Evolutionary conservation across 768 basidiomycete species (phyloP).

Genomic region (Hygrocybe punicea): DNA sequence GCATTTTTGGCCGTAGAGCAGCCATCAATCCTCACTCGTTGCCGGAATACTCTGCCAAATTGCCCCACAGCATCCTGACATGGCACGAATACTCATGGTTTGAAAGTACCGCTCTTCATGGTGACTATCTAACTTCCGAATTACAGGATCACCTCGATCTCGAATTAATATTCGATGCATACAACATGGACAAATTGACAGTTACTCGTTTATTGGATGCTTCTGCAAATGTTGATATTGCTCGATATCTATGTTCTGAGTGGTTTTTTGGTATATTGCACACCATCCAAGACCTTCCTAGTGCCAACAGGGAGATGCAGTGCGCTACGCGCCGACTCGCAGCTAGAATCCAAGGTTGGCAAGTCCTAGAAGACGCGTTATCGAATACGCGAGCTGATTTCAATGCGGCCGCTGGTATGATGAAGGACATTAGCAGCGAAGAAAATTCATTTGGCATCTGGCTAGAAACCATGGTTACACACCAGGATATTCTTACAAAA

Average conservation of each 20-base stretch:
- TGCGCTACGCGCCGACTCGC: conserved; percentile 47
- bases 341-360: conserved; percentile 56
- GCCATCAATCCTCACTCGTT: conserved; percentile 55
- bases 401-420: conserved; percentile 42
- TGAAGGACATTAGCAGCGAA: conserved; percentile 60
- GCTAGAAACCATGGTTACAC: conserved; percentile 65
- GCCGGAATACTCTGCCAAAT: conserved; percentile 61
- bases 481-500: conserved; percentile 48
- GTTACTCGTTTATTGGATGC: conserved; percentile 60
- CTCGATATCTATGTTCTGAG: conserved; percentile 46
- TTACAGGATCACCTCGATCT: conserved; percentile 58
- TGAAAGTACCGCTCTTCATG: conserved; percentile 9
- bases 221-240: conserved; percentile 60
- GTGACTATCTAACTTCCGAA: background rate
- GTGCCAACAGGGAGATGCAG: conserved; percentile 40
- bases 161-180: conserved; percentile 49
- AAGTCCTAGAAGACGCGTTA: conserved; percentile 57
- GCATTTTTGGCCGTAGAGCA: conserved; percentile 35
- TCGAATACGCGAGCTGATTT: conserved; percentile 53
- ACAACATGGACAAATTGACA: conserved; percentile 52
- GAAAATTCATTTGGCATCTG: conserved; percentile 71
- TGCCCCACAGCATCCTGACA: conserved; percentile 62
- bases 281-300: conserved; percentile 37
- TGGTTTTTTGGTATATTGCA: conserved; percentile 44
- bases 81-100: conserved; percentile 48